Evolutionary conservation across 1,139 yeast genomes (phyloP), one percentile per base, ranked within the genome.

Genomic region (Spathaspora sp.): DNA sequence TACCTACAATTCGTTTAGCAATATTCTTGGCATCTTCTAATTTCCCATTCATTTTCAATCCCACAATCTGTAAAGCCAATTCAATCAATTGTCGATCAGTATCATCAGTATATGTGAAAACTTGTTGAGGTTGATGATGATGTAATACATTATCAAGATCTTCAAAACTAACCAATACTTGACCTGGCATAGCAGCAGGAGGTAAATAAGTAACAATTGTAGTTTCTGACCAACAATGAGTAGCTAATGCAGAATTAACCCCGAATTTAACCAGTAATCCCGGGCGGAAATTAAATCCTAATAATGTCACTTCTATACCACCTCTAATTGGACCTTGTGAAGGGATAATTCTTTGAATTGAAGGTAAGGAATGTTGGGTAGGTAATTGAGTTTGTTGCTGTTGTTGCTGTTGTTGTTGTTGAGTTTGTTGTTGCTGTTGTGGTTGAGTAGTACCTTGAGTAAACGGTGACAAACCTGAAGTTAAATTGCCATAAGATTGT

Each of bases 181-280:
- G 97, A 0, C 98, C 98, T 0, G 97, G 85, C 46, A 77, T 81
- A 4, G 85, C 67, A 0, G 97, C 89, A 2, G 98, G 97, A 3
- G 99, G 99, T 43, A 91, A 71, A 57, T 88, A 91, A 0, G 97
- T 89, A 2, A 93, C 96, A 50, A 93, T 86, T 0, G 99, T 93
- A 3, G 95, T 81, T 40, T 88, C 95, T 42, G 95, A 89, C 98
- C 98, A 93, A 64, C 96, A 90, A 61, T 90, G 97, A 1, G 97
- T 89, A 1, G 96, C 88, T 43, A 89, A 71, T 0, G 97, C 95
- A 51, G 78, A 75, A 59, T 83, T 84, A 6, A 87, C 81, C 41
- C 99, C 99, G 67, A 93, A 93, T 63, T 86, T 85, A 17, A 91
- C 96, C 33, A 76, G 72, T 51, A 90, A 73, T 1, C 95, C 96